A percentile compares a stretch with the other conserved stretches of the same genome.
Evolutionary conservation across 345 rosid species (phyloP).

Genomic region (Eucalyptus microcorys): DNA sequence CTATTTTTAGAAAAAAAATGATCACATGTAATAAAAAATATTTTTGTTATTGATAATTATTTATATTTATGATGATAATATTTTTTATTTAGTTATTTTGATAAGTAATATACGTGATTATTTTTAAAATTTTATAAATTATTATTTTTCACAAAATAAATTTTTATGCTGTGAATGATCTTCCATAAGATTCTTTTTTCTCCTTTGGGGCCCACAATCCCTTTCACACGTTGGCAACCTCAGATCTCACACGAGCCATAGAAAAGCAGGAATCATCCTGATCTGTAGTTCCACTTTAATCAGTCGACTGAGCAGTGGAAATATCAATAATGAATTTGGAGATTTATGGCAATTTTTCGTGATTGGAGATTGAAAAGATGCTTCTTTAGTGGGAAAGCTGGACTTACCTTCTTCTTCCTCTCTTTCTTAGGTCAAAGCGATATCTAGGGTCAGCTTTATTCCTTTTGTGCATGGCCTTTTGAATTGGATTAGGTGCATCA

Average conservation of each 20-base stretch:
- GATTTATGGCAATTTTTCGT: not conserved
- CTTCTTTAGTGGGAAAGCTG: not conserved
- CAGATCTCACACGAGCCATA: not conserved
- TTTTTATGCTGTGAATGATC: not conserved
- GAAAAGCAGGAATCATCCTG: not conserved
- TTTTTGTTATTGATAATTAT: too few species aligned
- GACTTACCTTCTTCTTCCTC: not conserved
- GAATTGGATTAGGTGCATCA: not conserved
- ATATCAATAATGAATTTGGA: not conserved
- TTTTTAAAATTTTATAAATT: too few species aligned
- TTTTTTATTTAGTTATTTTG: too few species aligned
- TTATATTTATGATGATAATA: too few species aligned
- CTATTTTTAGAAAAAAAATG: accelerated
- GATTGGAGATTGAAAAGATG: not conserved
- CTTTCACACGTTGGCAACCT: not conserved
- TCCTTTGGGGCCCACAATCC: not conserved
- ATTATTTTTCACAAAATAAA: too few species aligned
- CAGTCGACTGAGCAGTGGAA: not conserved
- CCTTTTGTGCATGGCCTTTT: not conserved
- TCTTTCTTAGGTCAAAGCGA: not conserved
- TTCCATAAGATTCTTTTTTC: not conserved
- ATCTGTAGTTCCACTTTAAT: not conserved
- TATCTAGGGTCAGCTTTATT: not conserved
- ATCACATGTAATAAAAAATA: not conserved
- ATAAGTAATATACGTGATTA: too few species aligned